Percentiles rank a stretch among this genome's conserved stretches.
These are phyloP conservation scores for Rehmannia glutinosa DNA, from an alignment of 257 asterid species.

Conservation along the genomic window DNA sequence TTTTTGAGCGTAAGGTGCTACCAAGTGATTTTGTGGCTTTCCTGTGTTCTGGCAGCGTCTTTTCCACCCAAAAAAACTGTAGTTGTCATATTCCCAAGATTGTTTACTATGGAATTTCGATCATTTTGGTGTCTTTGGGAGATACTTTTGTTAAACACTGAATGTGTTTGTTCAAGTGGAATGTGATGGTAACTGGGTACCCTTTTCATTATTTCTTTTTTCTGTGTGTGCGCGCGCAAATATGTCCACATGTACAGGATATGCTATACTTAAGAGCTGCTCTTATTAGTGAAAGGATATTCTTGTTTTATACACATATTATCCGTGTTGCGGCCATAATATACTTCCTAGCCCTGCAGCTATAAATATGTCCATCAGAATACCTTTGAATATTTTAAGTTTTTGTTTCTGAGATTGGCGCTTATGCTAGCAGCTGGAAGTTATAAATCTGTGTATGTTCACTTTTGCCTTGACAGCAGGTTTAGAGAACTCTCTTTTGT, in stretches of 20 bases:
- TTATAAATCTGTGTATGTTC: not conserved
- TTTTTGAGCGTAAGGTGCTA: conserved; percentile 4
- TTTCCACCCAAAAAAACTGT: not conserved
- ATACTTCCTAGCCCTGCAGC: not conserved
- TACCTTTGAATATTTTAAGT: not conserved
- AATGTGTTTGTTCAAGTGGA: conserved; percentile 1
- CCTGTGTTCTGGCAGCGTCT: not conserved
- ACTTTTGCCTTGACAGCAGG: not conserved
- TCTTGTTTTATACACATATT: not conserved
- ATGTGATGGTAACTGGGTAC: not conserved
- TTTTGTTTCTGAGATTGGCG: not conserved
- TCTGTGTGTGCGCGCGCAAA: not conserved
- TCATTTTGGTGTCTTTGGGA: not conserved
- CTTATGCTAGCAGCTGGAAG: not conserved
- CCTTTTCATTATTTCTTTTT: not conserved
- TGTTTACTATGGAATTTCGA: not conserved
- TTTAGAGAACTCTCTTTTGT: conserved; percentile 5
- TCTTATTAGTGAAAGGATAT: not conserved
- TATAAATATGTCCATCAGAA: not conserved
- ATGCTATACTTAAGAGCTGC: conserved; percentile 1
- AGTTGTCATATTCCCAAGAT: not conserved
- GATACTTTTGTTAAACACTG: not conserved
- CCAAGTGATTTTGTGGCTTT: not conserved
- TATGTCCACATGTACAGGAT: not conserved
- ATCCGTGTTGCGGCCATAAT: not conserved